Evolutionary conservation across 2,329 filamentous ascomycete genomes (phyloP).

Genomic region (Talaromyces islandicus): DNA sequence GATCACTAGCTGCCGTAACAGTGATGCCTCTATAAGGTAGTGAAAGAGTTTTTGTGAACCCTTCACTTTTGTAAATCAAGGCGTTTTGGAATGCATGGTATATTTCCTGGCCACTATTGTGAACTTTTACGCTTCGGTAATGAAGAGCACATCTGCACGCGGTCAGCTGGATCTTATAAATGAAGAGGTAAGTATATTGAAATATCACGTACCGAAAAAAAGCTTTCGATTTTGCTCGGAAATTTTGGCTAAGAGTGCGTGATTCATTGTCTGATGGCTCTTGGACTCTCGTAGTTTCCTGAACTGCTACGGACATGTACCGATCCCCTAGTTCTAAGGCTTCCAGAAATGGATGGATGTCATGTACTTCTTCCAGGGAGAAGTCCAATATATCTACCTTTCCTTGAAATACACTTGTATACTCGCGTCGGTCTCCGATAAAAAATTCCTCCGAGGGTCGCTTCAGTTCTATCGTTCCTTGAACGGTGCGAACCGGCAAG

Average conservation of each 20-base stretch:
- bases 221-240: background rate
- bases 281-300: background rate
- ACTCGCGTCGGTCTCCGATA: background rate
- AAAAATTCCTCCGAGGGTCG: background rate
- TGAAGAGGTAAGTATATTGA: background rate
- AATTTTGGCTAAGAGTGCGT: background rate
- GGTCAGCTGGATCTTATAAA: background rate
- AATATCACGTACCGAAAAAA: background rate
- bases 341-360: background rate
- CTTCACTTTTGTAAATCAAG: slow-evolving; percentile 1
- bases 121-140: background rate
- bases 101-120: background rate
- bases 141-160: background rate
- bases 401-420: background rate
- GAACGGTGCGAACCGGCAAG: background rate
- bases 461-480: background rate
- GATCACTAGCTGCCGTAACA: background rate
- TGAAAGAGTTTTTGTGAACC: background rate
- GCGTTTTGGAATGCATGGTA: background rate
- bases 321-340: background rate
- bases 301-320: too few relatives aligned
- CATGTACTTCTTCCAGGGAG: background rate
- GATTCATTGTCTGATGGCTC: background rate
- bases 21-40: background rate
- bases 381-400: background rate